These are phyloP conservation scores for Penicillium concentricum DNA, from an alignment of 2,329 filamentous ascomycete genomes.

Conservation along the genomic window DNA sequence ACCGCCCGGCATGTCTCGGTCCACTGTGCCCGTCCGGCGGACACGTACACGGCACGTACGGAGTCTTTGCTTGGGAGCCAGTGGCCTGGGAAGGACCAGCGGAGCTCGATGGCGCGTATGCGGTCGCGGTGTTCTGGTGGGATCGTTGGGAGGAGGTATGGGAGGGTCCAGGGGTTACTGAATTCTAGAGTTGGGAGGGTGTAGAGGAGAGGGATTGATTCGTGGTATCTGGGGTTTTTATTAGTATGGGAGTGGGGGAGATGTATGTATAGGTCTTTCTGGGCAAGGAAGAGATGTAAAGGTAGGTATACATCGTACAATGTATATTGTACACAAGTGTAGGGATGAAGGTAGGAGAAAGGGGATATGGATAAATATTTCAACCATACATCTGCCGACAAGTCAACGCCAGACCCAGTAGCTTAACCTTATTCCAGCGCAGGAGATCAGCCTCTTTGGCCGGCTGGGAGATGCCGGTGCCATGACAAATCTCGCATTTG, in stretches of 20 bases:
- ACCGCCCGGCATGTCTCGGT: slow-evolving; percentile 36
- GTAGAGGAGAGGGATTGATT: slow-evolving; percentile 38
- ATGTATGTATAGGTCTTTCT: background rate
- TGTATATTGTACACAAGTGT: background rate
- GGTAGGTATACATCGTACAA: background rate
- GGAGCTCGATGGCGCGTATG: slow-evolving; percentile 37
- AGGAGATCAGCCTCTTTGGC: slow-evolving; percentile 21
- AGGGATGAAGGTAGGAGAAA: too few relatives aligned
- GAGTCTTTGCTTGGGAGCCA: slow-evolving; percentile 43
- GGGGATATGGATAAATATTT: background rate
- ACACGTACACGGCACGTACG: slow-evolving; percentile 39
- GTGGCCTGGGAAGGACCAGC: slow-evolving; percentile 42
- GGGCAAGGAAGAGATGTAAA: background rate
- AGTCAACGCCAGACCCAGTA: slow-evolving; percentile 32
- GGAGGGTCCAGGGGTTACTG: slow-evolving; percentile 41
- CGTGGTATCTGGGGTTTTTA: slow-evolving; percentile 30
- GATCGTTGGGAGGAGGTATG: slow-evolving; percentile 38
- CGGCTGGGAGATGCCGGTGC: slow-evolving; percentile 28
- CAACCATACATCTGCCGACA: slow-evolving; percentile 38
- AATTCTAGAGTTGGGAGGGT: slow-evolving; percentile 38
- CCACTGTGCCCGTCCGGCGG: slow-evolving; percentile 39
- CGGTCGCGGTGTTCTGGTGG: slow-evolving; percentile 28
- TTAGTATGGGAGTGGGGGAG: background rate
- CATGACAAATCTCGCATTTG: slow-evolving; percentile 36
- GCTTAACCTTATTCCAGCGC: slow-evolving; percentile 4